These are phyloP conservation scores for Metschnikowia bowlesiae DNA, from an alignment of 805 yeast species.

Conservation along the genomic window DNA sequence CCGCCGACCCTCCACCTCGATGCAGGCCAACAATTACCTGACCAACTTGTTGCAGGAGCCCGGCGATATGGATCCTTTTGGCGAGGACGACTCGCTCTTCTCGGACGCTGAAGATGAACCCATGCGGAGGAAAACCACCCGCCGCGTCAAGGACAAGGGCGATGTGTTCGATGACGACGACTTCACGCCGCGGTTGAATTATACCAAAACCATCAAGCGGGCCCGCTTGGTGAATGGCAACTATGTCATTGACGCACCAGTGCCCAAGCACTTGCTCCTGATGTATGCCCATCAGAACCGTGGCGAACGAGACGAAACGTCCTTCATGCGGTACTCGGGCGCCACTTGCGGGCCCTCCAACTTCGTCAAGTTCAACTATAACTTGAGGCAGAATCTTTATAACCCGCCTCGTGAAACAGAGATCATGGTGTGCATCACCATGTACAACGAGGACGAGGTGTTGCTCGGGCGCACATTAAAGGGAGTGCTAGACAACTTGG, in stretches of 20 bases:
- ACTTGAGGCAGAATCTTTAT: conserved; percentile 79
- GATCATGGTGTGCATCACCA: conserved; percentile 77
- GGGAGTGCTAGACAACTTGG: conserved; percentile 61
- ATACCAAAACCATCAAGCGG: conserved; percentile 39
- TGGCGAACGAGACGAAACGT: conserved; percentile 50
- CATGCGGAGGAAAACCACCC: conserved; percentile 24
- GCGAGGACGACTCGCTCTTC: conserved; percentile 41
- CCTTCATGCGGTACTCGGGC: conserved; percentile 88
- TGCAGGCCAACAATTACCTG: conserved; percentile 27
- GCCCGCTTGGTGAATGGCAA: conserved; percentile 53
- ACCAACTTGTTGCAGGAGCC: conserved; percentile 39
- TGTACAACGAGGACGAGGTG: conserved; percentile 70
- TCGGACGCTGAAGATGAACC: conserved; percentile 36
- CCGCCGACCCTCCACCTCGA: conserved; percentile 8
- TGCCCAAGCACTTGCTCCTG: conserved; percentile 33
- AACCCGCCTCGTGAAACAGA: conserved; percentile 79
- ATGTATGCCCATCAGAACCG: conserved; percentile 22
- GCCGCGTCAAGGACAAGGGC: conserved; percentile 13
- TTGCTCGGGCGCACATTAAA: conserved; percentile 58
- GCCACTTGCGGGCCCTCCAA: conserved; percentile 87
- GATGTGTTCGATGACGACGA: conserved; percentile 30
- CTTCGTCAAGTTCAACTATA: conserved; percentile 58
- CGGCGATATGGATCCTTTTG: conserved; percentile 39
- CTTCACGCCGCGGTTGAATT: conserved; percentile 37
- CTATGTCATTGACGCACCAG: conserved; percentile 42